phyloP scores from a whole-genome alignment of 306 rosid species.

The Glycyrrhiza uralensis region DNA sequence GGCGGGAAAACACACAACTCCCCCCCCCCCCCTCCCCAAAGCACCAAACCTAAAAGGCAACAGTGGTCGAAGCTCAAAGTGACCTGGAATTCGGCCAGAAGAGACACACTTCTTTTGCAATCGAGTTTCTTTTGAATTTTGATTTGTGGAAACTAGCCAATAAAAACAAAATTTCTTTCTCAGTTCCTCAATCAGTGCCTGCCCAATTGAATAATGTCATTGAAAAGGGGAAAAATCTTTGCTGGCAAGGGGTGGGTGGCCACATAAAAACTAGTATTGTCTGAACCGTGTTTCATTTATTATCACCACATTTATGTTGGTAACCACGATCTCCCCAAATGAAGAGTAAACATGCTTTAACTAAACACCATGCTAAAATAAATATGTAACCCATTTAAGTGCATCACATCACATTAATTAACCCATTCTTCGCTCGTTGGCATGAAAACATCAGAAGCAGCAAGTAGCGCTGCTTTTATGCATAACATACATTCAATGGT shows the following conservation, averaged over 20 bases:
- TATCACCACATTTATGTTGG: neutral
- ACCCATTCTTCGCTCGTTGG: neutral
- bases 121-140: neutral
- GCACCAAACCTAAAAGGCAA: too few relatives aligned
- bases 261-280: neutral
- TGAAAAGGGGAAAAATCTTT: neutral
- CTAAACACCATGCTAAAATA: neutral
- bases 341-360: neutral
- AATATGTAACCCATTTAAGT: neutral
- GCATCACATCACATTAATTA: neutral
- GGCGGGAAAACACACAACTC: too few relatives aligned
- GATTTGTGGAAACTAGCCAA: neutral
- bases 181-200: neutral
- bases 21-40: too few relatives aligned
- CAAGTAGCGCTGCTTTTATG: neutral
- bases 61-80: too few relatives aligned
- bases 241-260: neutral
- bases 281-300: neutral
- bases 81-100: too few relatives aligned
- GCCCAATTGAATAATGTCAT: neutral
- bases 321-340: neutral
- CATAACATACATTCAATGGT: slow-evolving; percentile 12
- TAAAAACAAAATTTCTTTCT: neutral
- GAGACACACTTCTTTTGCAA: too few relatives aligned
- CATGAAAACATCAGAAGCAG: neutral